Base-by-base conservation (phyloP, 1,284 basidiomycete species). In the Sanghuangporus sanghuang region DNA sequence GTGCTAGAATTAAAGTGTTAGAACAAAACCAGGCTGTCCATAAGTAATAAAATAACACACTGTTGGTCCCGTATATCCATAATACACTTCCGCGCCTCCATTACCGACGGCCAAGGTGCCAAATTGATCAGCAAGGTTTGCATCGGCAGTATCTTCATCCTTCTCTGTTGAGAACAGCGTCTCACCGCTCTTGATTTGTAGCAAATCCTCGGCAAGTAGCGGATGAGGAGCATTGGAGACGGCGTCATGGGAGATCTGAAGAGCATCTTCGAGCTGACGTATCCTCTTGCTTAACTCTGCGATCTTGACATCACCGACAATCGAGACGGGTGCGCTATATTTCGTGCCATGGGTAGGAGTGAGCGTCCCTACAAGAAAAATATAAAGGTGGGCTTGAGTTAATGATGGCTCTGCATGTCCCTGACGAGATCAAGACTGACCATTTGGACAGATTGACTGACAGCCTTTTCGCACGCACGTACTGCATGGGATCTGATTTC, bases 201-300 rank as follows among this genome's bases (percentile, higher is more conserved):
- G 64, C 8, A 72, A 58, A 32, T 72, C 71, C 46, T 70, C 67
- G 16, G 68, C 58, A 16, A 72, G 66, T 14, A 72, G 64, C 9
- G 70, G 71, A 62, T 72, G 71, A 39, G 62, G 67, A 18, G 64
- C 66, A n/a, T 64, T 35, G 16, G 62, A 64, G 32, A 60, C 57
- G 35, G 65, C 27, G 7, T 59, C 46, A 14, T 66, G 65, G 3
- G 59, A 59, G 23, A 66, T 64, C 48, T 68, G 67, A n/a, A 71
- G 66, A 1, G 69, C 70, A 14, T 68, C 66, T 50, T 71, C 70
- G 21, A 71, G 69, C 40, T 65, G 63, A 23, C 57, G 58, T 55
- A 71, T 68, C 6, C 69, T 57, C 16, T 64, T 66, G 48, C 67
- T 66, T 64, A 68, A 64, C 16, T 64, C 59, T 16, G 64, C 36